Base-by-base conservation (phyloP, 164 flowering plant species). In the Vitis riparia region DNA sequence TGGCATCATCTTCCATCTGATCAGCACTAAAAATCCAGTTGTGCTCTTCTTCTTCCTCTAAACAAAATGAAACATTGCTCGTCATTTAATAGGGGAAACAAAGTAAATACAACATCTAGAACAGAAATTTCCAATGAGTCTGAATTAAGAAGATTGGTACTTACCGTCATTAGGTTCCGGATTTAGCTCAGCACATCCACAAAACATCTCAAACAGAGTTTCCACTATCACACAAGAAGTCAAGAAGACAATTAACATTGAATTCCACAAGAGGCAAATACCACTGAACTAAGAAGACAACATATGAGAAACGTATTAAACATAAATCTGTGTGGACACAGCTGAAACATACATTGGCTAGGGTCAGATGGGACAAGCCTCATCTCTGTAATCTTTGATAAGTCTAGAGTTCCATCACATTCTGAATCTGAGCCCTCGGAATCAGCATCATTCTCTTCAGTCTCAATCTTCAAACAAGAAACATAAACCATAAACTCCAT, bases 141-240 rank as follows among this genome's bases (percentile, higher is more conserved):
- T 37, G 3, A 10, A 17, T 9, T 16, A 30, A 70, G 19, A 49
- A 59, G 27, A 68, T 29, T 10, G 52, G 19, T 52, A 17, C 77
- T 77, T 60, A 88, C 97, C 97, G 77, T 87, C 89, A 68, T 56
- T 48, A 3, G 92, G 93, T 51, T 89, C 99, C 27, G 97, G 99
- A 81, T 94, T 94, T 53, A 92, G 83, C 80, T 92, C 97, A 48
- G 97, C 99, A 77, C 97, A 91, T 77, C 91, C 85, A 71, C 95
- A 91, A 73, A 94, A 94, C 65, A 89, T 65, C 32, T 86, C 78
- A 68, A 94, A 94, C 68, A 94, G 73, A n/a, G 74, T 69, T 69
- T 89, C 97, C 95, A 94, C 97, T 94, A 71, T 13, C 59, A 37
- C 47, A 70, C n/a, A 68, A 65, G 50, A 73, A 51, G 50, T 65